Evolutionary conservation across 2,329 filamentous ascomycete species (phyloP), one percentile per base, ranked within the genome.

Genomic region (Ustilaginoidea virens): DNA sequence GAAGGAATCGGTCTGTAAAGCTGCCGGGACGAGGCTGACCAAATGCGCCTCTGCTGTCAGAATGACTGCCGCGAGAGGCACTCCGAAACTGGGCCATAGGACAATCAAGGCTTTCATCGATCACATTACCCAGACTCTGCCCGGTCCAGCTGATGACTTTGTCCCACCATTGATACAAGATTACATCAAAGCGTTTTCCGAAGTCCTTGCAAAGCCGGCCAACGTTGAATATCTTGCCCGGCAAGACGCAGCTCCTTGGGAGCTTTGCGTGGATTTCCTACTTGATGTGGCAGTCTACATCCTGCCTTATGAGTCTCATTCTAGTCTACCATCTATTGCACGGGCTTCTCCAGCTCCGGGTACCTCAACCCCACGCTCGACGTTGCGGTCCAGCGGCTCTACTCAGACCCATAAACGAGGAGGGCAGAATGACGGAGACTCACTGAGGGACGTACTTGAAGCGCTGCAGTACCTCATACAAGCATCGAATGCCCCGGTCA

Each of bases 91-190:
- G 37, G 79, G 74, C 43, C 61, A 64, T 34, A 92, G 83, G 48
- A 87, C 85, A 1, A 61, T 87, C n/a, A 68, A 76, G 40, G 71
- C 79, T 5, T 58, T 94, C 11, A 61, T 92, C 38, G 74, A 83
- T 38, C 85, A 93, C 52, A 77, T 96, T 35, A 75, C 72, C 3
- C 74, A 93, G 38, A 72, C 74, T 12, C 60, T 92, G 4, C 69
- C 74, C 2, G 66, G 60, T 0, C 52, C 55, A 4, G 67, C 74
- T 30, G 72, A 72, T 10, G 64, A 60, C 2, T 69, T 78, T 30
- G 73, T 82, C 37, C 63, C 74, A 33, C 75, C 79, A 9, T 61
- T 98, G 5, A 56, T 74, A 15, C 64, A 74, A 27, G 74, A 90
- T 44, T 92, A 94, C 47, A 65, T 81, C 39, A 92, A 81, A 55